These are phyloP conservation scores for Thermomyces lanuginosus DNA, from an alignment of 2,329 filamentous ascomycete genomes.

Conservation along the genomic window DNA sequence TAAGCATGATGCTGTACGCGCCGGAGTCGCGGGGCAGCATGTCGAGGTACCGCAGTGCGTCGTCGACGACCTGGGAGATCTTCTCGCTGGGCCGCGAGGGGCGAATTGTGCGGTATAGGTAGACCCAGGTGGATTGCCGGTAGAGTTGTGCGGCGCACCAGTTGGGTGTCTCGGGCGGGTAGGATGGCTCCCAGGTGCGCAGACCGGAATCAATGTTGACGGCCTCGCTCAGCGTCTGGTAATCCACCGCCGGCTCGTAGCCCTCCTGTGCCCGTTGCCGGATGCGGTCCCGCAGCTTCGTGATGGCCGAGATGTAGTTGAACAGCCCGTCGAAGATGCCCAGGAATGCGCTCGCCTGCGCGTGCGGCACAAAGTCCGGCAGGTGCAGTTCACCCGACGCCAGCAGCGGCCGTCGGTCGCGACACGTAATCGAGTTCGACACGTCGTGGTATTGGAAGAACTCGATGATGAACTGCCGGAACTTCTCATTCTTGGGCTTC, in stretches of 20 bases:
- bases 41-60: constrained; percentile 41
- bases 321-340: constrained; percentile 74
- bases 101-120: constrained; percentile 45
- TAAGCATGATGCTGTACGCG: constrained; percentile 42
- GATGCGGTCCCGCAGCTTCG: constrained; percentile 57
- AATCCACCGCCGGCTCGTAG: constrained; percentile 54
- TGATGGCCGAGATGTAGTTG: constrained; percentile 61
- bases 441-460: constrained; percentile 74
- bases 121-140: constrained; percentile 47
- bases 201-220: constrained; percentile 62
- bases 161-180: constrained; percentile 35
- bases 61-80: constrained; percentile 41
- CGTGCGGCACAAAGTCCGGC: constrained; percentile 38
- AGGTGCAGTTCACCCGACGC: constrained; percentile 38
- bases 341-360: constrained; percentile 46
- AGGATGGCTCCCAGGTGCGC: constrained; percentile 53
- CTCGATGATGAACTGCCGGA: constrained; percentile 54
- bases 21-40: constrained; percentile 38
- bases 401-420: constrained; percentile 37
- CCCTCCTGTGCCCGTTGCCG: constrained; percentile 47
- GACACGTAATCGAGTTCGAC: constrained; percentile 40
- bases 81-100: constrained; percentile 39
- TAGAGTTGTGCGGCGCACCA: constrained; percentile 44
- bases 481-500: constrained; percentile 47
- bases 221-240: constrained; percentile 53